Evolutionary conservation across 371 early-diverging fungal species (phyloP).

Genomic region (Rhizopus microsporus): DNA sequence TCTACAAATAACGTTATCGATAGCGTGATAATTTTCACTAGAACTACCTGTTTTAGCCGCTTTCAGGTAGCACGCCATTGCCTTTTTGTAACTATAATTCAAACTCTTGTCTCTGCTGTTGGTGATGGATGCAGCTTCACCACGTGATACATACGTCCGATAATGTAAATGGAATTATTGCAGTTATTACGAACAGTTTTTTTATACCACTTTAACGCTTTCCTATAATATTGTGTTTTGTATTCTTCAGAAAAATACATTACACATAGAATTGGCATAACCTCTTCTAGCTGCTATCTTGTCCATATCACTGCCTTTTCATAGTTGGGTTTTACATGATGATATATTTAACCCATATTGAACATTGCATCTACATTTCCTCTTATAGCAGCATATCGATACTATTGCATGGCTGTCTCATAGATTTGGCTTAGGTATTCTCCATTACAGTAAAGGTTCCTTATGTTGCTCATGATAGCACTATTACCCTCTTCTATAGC

Average conservation of each 20-base stretch:
- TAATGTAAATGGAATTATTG: not conserved
- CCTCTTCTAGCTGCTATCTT: slow-evolving; percentile 7
- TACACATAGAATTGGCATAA: not conserved
- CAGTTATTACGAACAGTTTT: not conserved
- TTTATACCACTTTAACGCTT: not conserved
- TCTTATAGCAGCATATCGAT: not conserved
- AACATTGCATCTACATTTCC: not conserved
- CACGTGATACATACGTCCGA: not conserved
- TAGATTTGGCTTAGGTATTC: not conserved
- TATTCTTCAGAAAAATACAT: slow-evolving; percentile 3
- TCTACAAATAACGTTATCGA: not conserved
- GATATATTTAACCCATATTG: not conserved
- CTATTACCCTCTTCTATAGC: slow-evolving; percentile 70
- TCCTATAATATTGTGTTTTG: not conserved
- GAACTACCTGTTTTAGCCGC: too few relatives aligned
- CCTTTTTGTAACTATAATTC: too few relatives aligned
- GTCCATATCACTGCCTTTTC: slow-evolving; percentile 3
- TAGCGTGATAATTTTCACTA: not conserved
- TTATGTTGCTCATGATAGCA: too few relatives aligned
- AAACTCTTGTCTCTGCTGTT: not conserved
- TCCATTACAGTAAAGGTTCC: not conserved
- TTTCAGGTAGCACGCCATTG: too few relatives aligned
- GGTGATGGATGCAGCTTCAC: not conserved
- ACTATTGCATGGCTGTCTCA: not conserved
- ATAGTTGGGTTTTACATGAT: not conserved